phyloP scores from a whole-genome alignment of 345 rosid species.

The Eucalyptus sp. region DNA sequence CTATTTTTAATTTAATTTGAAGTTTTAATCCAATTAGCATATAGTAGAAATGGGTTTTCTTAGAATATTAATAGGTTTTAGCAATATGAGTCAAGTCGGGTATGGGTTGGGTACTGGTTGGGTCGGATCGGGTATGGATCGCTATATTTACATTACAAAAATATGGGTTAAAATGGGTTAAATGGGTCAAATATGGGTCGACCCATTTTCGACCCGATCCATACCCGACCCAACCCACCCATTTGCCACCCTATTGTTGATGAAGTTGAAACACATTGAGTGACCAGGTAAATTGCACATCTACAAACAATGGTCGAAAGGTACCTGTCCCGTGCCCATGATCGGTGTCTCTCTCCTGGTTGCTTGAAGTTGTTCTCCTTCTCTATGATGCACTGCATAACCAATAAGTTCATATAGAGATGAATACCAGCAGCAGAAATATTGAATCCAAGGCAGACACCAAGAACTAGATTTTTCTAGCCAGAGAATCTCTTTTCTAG shows the following conservation, averaged over 20 bases:
- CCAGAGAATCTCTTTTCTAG: not conserved
- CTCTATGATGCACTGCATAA: slow-evolving; percentile 53
- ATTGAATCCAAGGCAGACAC: not conserved
- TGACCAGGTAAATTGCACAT: not conserved
- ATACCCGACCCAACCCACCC: too few relatives aligned
- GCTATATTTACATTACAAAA: too few relatives aligned
- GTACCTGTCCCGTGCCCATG: slow-evolving; percentile 75
- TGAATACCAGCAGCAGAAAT: not conserved
- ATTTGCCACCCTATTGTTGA: slow-evolving; percentile 7
- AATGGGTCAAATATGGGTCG: too few relatives aligned
- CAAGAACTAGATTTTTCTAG: not conserved
- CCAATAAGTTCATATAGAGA: not conserved
- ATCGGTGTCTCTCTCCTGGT: slow-evolving; percentile 78
- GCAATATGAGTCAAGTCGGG: too few relatives aligned
- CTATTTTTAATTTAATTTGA: too few relatives aligned
- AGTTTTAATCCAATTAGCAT: too few relatives aligned
- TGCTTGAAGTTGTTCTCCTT: slow-evolving; percentile 93
- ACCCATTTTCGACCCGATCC: too few relatives aligned
- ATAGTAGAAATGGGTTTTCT: too few relatives aligned
- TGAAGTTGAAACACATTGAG: not conserved
- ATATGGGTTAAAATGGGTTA: too few relatives aligned
- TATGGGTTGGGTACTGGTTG: too few relatives aligned
- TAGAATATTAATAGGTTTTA: too few relatives aligned
- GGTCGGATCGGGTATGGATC: too few relatives aligned
- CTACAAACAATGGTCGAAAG: not conserved